A percentile compares a stretch with the other conserved stretches of the same genome.
Conservation (phyloP, 176 grass and related monocot genomes). For the Microstegium vimineum region DNA sequence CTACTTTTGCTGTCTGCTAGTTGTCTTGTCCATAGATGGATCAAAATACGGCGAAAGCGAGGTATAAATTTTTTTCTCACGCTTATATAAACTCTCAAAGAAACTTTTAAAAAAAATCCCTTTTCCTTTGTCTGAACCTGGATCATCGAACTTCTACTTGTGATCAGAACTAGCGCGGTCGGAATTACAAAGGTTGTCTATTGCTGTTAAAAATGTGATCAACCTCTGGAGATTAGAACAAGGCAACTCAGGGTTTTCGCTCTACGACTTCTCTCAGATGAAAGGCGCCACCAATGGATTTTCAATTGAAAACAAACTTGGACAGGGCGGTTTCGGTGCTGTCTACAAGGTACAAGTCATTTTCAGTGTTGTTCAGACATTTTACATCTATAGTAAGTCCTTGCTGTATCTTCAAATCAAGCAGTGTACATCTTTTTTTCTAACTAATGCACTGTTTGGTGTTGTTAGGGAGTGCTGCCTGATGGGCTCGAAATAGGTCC, state of each 20-base stretch:
- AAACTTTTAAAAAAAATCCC: background rate
- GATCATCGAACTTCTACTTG: background rate
- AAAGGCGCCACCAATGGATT: constrained; percentile 52
- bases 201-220: constrained; percentile 22
- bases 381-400: background rate
- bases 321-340: constrained; percentile 66
- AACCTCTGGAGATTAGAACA: constrained; percentile 26
- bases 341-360: constrained; percentile 69
- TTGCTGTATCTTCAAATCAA: background rate
- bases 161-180: constrained; percentile 27
- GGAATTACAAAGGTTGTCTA: constrained; percentile 12
- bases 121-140: background rate
- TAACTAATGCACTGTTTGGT: background rate
- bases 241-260: constrained; percentile 25
- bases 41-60: constrained; percentile 24
- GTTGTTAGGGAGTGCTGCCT: background rate
- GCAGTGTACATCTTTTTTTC: background rate
- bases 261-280: constrained; percentile 41
- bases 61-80: background rate
- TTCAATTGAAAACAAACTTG: constrained; percentile 52
- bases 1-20: constrained; percentile 3
- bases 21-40: constrained; percentile 26
- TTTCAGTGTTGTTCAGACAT: background rate
- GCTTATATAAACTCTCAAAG: background rate
- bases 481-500: constrained; percentile 2